Percentiles rank a stretch among this genome's conserved stretches.
phyloP scores from a whole-genome alignment of 2,329 filamentous ascomycete genomes.

The Nemania sp. region DNA sequence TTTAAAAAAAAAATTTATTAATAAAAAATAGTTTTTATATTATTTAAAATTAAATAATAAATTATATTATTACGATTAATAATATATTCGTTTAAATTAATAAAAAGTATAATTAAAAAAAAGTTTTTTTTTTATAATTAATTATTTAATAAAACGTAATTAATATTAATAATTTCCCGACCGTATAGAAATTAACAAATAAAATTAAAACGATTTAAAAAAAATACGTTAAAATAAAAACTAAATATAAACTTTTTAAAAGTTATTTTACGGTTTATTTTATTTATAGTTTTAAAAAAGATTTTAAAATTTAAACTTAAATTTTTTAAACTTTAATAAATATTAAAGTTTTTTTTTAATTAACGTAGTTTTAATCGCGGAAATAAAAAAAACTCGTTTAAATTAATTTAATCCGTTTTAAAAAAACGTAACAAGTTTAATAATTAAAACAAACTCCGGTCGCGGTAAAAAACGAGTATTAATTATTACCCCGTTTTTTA shows the following conservation, averaged over 20 bases:
- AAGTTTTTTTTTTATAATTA: background rate
- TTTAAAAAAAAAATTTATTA: background rate
- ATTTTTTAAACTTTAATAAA: background rate
- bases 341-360: background rate
- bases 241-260: background rate
- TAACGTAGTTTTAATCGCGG: background rate
- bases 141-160: background rate
- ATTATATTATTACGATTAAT: background rate
- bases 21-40: background rate
- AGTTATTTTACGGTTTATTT: background rate
- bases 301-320: background rate
- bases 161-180: background rate
- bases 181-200: background rate
- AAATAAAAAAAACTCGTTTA: background rate
- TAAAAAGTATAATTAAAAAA: slow-evolving; percentile 6
- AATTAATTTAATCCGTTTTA: background rate
- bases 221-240: background rate
- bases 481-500: background rate
- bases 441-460: background rate
- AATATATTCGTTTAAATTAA: background rate
- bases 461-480: background rate
- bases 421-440: background rate
- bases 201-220: background rate
- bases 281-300: background rate
- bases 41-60: background rate